These are phyloP conservation scores for Volvox carteri DNA, from an alignment of 163 green algal species.

Conservation along the genomic window DNA sequence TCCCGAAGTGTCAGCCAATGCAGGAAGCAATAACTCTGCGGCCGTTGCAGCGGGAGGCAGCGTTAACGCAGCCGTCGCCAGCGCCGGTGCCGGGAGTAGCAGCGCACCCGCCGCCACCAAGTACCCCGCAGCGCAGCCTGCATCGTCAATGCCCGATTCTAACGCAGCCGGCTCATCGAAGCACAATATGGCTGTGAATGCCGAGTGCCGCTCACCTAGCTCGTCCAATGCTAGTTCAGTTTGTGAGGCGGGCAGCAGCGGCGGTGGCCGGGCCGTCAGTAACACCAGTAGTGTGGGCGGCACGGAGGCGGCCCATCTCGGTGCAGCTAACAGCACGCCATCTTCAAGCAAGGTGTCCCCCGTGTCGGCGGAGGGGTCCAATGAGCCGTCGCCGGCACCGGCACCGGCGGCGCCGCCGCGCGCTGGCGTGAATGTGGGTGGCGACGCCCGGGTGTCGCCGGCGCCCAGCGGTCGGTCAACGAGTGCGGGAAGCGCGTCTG, in stretches of 20 bases:
- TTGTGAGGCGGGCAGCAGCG: slow-evolving; percentile 24
- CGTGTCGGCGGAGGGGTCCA: not conserved
- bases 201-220: slow-evolving; percentile 14
- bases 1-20: not conserved
- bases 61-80: not conserved
- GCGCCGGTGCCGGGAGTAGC: not conserved
- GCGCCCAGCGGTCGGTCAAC: slow-evolving; percentile 1
- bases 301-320: not conserved
- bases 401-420: not conserved
- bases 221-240: slow-evolving; percentile 49
- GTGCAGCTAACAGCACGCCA: not conserved
- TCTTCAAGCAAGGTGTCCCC: slow-evolving; percentile 31
- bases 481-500: not conserved
- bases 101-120: not conserved
- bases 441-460: not conserved
- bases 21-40: not conserved
- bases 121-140: not conserved
- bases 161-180: too few species aligned
- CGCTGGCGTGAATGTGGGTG: not conserved
- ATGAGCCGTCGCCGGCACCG: slow-evolving; percentile 4
- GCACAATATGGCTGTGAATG: not conserved
- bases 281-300: slow-evolving; percentile 2
- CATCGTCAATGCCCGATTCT: not conserved
- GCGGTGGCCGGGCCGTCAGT: slow-evolving; percentile 23
- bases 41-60: not conserved